These are phyloP conservation scores for Cercospora janseana DNA, from an alignment of 2,329 filamentous ascomycete genomes.

Conservation along the genomic window DNA sequence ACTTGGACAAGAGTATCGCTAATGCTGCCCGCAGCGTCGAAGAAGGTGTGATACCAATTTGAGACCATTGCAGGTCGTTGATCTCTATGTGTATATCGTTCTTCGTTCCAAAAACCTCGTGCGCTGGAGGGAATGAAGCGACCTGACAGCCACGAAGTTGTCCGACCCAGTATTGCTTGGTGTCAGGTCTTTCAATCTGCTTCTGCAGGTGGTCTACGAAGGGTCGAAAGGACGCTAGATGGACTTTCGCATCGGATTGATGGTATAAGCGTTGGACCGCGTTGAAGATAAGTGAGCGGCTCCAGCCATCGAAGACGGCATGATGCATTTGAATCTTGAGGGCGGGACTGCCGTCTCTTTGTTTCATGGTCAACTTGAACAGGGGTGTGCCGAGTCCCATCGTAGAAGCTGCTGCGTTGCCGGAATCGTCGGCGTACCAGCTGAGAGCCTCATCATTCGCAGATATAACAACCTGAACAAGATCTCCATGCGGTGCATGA, in stretches of 20 bases:
- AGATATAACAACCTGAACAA: slow-evolving; percentile 26
- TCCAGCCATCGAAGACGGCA: slow-evolving; percentile 13
- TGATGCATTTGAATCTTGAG: slow-evolving; percentile 22
- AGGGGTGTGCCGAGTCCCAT: background rate
- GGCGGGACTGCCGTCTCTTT: background rate
- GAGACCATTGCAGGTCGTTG: background rate
- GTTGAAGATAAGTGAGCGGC: slow-evolving; percentile 14
- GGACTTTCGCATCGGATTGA: background rate
- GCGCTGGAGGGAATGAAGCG: background rate
- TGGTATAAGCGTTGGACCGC: slow-evolving; percentile 23
- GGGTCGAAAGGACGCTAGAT: background rate
- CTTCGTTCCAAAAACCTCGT: background rate
- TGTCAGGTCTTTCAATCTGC: background rate
- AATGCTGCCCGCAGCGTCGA: slow-evolving; percentile 10
- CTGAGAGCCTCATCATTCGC: no score
- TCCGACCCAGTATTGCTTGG: background rate
- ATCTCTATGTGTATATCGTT: background rate
- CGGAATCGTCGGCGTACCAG: no score
- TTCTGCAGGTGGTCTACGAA: background rate
- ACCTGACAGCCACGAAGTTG: background rate
- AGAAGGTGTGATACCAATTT: background rate
- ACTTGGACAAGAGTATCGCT: slow-evolving; percentile 9
- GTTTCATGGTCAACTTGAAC: background rate
- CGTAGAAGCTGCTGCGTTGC: no score
- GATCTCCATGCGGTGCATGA: background rate